Evolutionary conservation across 345 rosid species (phyloP), one percentile per base, ranked within the genome.

Genomic region (Rubroshorea leprosula): DNA sequence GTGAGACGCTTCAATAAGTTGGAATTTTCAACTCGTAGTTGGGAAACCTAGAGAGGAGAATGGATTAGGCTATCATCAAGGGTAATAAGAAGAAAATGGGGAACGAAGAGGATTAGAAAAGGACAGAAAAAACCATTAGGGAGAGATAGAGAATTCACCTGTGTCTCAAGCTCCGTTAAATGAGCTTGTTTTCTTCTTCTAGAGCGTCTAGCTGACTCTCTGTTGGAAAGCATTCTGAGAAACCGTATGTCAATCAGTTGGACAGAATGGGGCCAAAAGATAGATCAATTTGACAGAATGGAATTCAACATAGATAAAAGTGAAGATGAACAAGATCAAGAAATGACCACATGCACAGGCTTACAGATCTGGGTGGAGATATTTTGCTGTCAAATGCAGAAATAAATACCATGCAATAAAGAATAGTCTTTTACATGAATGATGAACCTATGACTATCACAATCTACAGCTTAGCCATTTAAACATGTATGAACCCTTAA

Each of bases 131-230:
- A 20, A 49, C 16, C 15, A 12, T 57, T 23, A 29, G 57, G 49
- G 6, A 4, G 19, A 39, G 48, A 22, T 11, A 73, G 54, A 35
- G 49, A 14, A 22, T 23, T 38, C 45, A 93, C 99, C 84, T 89
- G 95, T 55, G 94, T 75, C 78, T 93, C 99, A 66, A 87, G 92
- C 61, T 87, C 99, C 18, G 80, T 84, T 67, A 93, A 65, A 69
- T 89, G 96, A 19, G 90, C 96, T 17, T 89, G 96, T 76, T 89
- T 93, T 74, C 99, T 85, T 77, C 86, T 82, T 68, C 99, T 76
- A 14, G 99, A 93, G 20, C 97, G 85, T 76, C 97, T 82, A 29
- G 99, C 99, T 23, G 99, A 89, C 76, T 89, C 99, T 51, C 97
- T 77, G 68, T 93, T 93, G 25, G 99, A 89, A 61, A 83, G 88